phyloP scores from a whole-genome alignment of 2,329 filamentous ascomycete species.

The Camillea tinctor region DNA sequence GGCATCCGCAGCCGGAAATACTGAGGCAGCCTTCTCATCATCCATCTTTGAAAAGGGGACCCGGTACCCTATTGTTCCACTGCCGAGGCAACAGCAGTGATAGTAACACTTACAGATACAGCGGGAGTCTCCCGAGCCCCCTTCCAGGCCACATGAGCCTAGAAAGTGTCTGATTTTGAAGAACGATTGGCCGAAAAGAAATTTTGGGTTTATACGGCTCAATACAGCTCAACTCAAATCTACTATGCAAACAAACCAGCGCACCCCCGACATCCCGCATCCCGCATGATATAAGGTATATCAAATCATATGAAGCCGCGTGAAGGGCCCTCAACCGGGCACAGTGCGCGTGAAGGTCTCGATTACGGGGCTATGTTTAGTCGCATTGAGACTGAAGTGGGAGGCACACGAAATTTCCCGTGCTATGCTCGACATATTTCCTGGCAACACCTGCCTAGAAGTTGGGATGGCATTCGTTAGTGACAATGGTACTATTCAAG shows the following conservation, averaged over 20 bases:
- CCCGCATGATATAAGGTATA: neutral
- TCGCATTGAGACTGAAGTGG: neutral
- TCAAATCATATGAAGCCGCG: neutral
- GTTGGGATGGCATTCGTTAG: neutral
- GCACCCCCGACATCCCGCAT: neutral
- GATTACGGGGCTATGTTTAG: neutral
- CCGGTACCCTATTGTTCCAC: neutral
- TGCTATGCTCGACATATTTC: too few relatives aligned
- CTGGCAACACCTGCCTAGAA: too few relatives aligned
- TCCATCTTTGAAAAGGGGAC: neutral
- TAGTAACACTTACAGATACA: neutral
- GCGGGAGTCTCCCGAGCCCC: neutral
- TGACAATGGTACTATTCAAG: neutral
- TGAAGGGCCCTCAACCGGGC: neutral
- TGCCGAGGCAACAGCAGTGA: conserved; percentile 1
- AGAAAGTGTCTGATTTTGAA: neutral
- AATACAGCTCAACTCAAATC: neutral
- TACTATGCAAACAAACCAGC: neutral
- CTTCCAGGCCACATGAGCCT: neutral
- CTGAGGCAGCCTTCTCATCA: neutral
- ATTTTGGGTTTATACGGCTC: neutral
- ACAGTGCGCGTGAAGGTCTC: neutral
- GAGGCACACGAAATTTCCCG: neutral
- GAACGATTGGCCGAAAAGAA: neutral
- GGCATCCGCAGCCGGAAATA: neutral